A percentile compares a stretch with the other conserved stretches of the same genome.
These are phyloP conservation scores for Chenopodium formosanum DNA, from an alignment of 148 eudicot genomes.

Conservation along the genomic window DNA sequence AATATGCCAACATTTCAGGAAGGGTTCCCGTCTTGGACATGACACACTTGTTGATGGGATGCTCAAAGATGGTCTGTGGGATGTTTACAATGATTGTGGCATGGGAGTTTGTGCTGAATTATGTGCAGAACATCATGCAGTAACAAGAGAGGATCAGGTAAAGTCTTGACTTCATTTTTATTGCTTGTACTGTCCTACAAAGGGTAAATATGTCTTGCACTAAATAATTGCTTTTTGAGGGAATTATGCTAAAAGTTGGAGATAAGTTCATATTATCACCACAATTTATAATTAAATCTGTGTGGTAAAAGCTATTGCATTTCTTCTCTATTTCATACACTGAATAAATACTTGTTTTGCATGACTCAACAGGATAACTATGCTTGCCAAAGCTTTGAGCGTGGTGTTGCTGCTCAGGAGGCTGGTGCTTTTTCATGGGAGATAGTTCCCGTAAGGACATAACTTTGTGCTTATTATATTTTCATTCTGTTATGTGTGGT, in stretches of 20 bases:
- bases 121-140: conserved; percentile 79
- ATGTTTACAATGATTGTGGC: conserved; percentile 85
- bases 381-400: conserved; percentile 95
- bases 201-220: not conserved
- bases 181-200: not conserved
- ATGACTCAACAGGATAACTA: conserved; percentile 66
- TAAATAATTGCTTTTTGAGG: not conserved
- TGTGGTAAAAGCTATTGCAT: not conserved
- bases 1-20: conserved; percentile 29
- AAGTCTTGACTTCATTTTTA: not conserved
- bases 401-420: conserved; percentile 86
- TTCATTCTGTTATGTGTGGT: not conserved
- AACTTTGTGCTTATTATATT: not conserved
- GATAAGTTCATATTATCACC: not conserved
- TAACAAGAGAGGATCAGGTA: conserved; percentile 84
- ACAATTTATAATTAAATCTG: not conserved
- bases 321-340: not conserved
- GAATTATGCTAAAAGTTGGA: not conserved
- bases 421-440: conserved; percentile 91
- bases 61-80: conserved; percentile 96
- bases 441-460: conserved; percentile 72
- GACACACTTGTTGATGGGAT: conserved; percentile 97
- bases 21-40: conserved; percentile 92
- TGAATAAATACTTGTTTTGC: conserved; percentile 6
- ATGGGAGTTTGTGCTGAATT: conserved; percentile 97